phyloP scores from a whole-genome alignment of 805 yeast species.

The Ogataea thermomethanolica region DNA sequence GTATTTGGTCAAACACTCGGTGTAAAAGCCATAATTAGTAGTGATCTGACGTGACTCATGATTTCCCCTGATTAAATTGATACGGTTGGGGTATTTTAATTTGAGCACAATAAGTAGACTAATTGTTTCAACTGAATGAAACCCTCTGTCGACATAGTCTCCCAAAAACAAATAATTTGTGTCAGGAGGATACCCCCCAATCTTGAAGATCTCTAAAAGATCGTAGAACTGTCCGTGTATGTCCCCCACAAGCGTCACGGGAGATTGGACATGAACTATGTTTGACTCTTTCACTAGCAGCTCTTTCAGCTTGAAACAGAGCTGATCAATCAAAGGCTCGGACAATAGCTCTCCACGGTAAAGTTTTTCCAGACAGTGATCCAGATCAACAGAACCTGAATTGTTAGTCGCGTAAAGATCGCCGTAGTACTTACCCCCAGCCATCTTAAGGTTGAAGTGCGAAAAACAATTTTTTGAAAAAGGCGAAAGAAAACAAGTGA shows the following conservation, averaged over 20 bases:
- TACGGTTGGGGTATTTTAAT: constrained; percentile 81
- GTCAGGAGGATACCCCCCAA: constrained; percentile 90
- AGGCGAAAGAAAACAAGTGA: constrained; percentile 9
- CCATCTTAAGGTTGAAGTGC: constrained; percentile 8
- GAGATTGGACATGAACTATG: constrained; percentile 77
- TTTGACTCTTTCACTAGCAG: constrained; percentile 77
- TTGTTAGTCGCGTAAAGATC: neutral
- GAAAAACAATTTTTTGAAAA: constrained; percentile 11
- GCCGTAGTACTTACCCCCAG: constrained; percentile 7
- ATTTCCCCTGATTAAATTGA: constrained; percentile 84
- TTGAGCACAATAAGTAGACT: constrained; percentile 77
- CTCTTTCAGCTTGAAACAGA: constrained; percentile 81
- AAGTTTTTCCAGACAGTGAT: constrained; percentile 64
- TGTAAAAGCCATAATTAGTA: constrained; percentile 93
- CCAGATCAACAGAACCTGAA: constrained; percentile 46
- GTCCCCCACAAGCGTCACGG: constrained; percentile 95
- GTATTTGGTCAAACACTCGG: constrained; percentile 90
- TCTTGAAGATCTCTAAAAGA: constrained; percentile 83
- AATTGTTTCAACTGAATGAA: constrained; percentile 91
- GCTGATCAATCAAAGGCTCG: constrained; percentile 63
- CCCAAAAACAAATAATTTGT: constrained; percentile 92
- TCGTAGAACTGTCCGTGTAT: constrained; percentile 98
- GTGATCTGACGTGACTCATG: constrained; percentile 97
- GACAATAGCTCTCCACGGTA: constrained; percentile 65
- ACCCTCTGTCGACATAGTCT: constrained; percentile 95